phyloP scores from a whole-genome alignment of 1,284 basidiomycete species.

The Sphaerobolus stellatus region DNA sequence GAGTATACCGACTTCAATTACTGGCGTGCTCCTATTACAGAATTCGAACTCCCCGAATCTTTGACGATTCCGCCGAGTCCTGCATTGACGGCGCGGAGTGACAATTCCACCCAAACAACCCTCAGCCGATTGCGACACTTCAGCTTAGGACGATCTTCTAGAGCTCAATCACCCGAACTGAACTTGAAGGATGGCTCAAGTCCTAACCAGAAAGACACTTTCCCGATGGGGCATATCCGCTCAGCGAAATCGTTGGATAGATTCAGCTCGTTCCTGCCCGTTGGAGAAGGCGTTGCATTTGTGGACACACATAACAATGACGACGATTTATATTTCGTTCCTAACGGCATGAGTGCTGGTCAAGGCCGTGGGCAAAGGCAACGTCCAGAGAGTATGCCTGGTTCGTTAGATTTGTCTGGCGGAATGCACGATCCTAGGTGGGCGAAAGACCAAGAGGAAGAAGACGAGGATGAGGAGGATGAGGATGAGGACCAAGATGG shows the following conservation, averaged over 20 bases:
- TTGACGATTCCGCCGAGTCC: slow-evolving; percentile 84
- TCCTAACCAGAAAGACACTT: not conserved
- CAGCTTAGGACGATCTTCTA: slow-evolving; percentile 58
- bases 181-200: slow-evolving; percentile 23
- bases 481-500: slow-evolving; percentile 36
- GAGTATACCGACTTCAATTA: slow-evolving; percentile 98
- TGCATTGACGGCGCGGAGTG: slow-evolving; percentile 89
- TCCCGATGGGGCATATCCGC: slow-evolving; percentile 35
- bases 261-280: slow-evolving; percentile 2
- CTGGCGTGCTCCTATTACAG: slow-evolving; percentile 82
- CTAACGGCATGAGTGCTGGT: slow-evolving; percentile 34
- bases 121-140: slow-evolving; percentile 82
- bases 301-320: slow-evolving; percentile 53
- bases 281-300: slow-evolving; percentile 27
- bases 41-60: slow-evolving; percentile 78
- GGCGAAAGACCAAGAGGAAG: slow-evolving; percentile 37
- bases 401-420: slow-evolving; percentile 52
- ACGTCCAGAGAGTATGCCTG: slow-evolving; percentile 76
- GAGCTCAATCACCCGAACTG: slow-evolving; percentile 28
- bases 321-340: slow-evolving; percentile 30
- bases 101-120: slow-evolving; percentile 70
- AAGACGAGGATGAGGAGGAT: slow-evolving; percentile 30
- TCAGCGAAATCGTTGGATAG: slow-evolving; percentile 52
- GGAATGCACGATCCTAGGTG: slow-evolving; percentile 35
- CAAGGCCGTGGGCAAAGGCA: slow-evolving; percentile 55